Conservation (phyloP, 805 yeast genomes). For the Yamadazyma takamatsuzukensis region DNA sequence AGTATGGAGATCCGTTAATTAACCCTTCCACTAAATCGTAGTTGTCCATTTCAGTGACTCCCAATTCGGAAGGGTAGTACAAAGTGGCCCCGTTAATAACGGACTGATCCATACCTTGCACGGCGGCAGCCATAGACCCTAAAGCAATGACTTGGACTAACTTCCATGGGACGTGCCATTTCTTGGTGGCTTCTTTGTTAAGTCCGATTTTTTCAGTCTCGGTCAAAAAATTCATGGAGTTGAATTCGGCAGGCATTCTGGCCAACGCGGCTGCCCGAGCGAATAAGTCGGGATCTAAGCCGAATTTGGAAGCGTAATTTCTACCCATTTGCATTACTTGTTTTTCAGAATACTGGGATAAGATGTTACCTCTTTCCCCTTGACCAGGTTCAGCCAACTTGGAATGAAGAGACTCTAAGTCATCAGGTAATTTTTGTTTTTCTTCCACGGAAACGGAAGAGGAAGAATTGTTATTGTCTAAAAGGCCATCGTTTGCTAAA, state of each 20-base stretch:
- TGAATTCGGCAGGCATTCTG: conserved; percentile 50
- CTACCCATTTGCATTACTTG: conserved; percentile 71
- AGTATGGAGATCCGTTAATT: conserved; percentile 62
- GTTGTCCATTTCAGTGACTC: conserved; percentile 38
- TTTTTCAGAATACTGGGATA: conserved; percentile 56
- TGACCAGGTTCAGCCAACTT: conserved; percentile 14
- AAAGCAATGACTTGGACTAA: conserved; percentile 52
- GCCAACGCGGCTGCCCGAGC: conserved; percentile 61
- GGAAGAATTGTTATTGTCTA: conserved; percentile 5
- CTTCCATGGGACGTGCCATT: conserved; percentile 45
- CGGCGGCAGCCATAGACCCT: conserved; percentile 67
- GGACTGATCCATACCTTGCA: conserved; percentile 75
- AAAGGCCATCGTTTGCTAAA: conserved; percentile 2
- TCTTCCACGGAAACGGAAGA: conserved; percentile 9
- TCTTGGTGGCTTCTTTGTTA: conserved; percentile 41
- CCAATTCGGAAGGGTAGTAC: conserved; percentile 56
- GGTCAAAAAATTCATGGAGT: conserved; percentile 48
- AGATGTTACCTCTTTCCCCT: conserved; percentile 39
- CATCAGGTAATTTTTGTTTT: conserved; percentile 8
- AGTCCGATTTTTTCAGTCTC: conserved; percentile 46
- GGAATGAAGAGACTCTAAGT: conserved; percentile 13
- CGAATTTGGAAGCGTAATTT: conserved; percentile 55
- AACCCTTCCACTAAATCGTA: conserved; percentile 61
- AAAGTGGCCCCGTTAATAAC: conserved; percentile 67
- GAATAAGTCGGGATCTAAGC: conserved; percentile 55